Evolutionary conservation across 768 basidiomycete species (phyloP).

Genomic region (Podaxis sp.): DNA sequence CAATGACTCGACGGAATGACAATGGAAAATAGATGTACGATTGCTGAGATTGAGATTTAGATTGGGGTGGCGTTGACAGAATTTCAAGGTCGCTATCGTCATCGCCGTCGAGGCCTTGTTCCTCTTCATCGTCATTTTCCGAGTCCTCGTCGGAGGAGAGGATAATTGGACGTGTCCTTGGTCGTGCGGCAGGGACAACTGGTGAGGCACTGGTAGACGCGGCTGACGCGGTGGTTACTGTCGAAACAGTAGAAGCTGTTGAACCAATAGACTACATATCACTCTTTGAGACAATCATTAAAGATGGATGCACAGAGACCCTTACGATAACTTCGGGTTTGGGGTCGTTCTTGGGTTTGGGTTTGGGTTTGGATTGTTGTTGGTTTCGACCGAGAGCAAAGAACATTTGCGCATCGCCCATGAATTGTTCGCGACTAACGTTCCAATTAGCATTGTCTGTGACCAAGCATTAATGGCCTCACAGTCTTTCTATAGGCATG

Average conservation of each 20-base stretch:
- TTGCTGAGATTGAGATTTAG: slow-evolving; percentile 11
- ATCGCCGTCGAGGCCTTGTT: slow-evolving; percentile 10
- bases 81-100: slow-evolving; percentile 12
- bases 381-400: slow-evolving; percentile 11
- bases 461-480: not conserved
- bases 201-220: slow-evolving; percentile 23
- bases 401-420: slow-evolving; percentile 6
- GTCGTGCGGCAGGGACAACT: not conserved
- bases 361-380: not conserved
- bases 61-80: slow-evolving; percentile 12
- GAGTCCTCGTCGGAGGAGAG: slow-evolving; percentile 37
- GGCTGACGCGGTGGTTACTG: slow-evolving; percentile 21
- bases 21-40: not conserved
- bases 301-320: not conserved
- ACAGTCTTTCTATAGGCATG: slow-evolving; percentile 14
- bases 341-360: not conserved
- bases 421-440: slow-evolving; percentile 6
- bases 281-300: not conserved
- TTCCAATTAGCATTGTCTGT: not conserved
- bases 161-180: slow-evolving; percentile 25
- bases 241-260: slow-evolving; percentile 4
- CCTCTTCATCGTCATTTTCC: slow-evolving; percentile 14
- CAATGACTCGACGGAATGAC: not conserved
- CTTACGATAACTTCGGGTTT: slow-evolving; percentile 6
- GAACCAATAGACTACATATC: slow-evolving; percentile 14